Percentiles rank a stretch among this genome's conserved stretches.
phyloP scores from a whole-genome alignment of 345 rosid genomes.

The Heritiera fomes region DNA sequence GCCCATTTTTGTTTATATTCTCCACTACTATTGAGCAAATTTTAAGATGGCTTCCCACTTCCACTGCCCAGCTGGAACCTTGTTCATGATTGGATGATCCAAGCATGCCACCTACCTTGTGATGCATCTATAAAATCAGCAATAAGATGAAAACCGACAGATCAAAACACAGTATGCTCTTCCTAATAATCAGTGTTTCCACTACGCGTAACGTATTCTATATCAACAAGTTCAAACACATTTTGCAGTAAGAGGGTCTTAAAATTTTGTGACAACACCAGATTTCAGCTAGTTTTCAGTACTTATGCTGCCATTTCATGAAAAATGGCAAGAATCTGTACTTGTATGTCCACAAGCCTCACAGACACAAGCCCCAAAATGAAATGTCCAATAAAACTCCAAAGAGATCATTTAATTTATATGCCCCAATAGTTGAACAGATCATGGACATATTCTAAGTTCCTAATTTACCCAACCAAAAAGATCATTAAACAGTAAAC shows the following conservation, averaged over 20 bases:
- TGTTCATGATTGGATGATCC: conserved; percentile 48
- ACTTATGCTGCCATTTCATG: neutral
- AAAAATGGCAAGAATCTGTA: neutral
- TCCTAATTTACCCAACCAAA: conserved; percentile 14
- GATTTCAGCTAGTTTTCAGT: neutral
- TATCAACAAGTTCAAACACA: conserved; percentile 2
- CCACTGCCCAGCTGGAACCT: conserved; percentile 83
- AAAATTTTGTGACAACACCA: neutral
- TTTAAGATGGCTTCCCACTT: conserved; percentile 88
- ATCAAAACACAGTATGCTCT: neutral
- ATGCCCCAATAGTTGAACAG: neutral
- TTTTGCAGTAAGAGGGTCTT: no score
- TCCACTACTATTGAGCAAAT: conserved; percentile 90
- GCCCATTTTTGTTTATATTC: conserved; percentile 78
- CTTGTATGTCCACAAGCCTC: neutral
- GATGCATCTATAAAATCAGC: conserved; percentile 57
- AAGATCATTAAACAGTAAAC: conserved; percentile 7
- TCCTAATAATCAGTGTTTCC: neutral
- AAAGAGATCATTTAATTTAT: conserved; percentile 12
- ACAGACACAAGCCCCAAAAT: conserved; percentile 1
- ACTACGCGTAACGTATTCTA: neutral
- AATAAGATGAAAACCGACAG: neutral
- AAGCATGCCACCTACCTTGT: conserved; percentile 42
- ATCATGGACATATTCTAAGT: conserved; percentile 13
- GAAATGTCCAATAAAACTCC: neutral